Percentiles rank a stretch among this genome's conserved stretches.
phyloP scores from a whole-genome alignment of 2,329 filamentous ascomycete species.

The Fusarium hostae region DNA sequence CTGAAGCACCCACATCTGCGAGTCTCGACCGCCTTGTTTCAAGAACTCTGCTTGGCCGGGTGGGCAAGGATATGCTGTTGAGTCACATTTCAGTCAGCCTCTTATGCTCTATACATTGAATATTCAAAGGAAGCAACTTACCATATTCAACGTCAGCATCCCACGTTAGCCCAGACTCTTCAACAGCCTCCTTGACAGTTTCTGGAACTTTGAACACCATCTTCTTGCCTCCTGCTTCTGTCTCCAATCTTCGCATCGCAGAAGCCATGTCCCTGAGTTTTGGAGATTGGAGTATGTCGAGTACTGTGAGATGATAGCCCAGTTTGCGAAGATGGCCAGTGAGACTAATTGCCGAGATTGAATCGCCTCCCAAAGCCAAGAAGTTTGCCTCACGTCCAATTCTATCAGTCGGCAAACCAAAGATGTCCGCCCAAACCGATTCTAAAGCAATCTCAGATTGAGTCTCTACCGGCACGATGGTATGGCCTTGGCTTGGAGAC shows the following conservation, averaged over 20 bases:
- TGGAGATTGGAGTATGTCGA: background rate
- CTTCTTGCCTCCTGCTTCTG: accelerated
- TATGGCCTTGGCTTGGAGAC: background rate
- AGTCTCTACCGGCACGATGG: background rate
- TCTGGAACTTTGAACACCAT: background rate
- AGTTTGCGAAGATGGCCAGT: background rate
- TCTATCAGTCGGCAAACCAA: background rate
- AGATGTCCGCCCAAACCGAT: background rate
- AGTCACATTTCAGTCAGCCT: too few relatives aligned
- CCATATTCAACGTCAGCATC: background rate
- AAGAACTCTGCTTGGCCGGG: slow-evolving; percentile 1
- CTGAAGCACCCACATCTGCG: background rate
- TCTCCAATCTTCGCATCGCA: background rate
- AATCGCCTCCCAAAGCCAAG: background rate
- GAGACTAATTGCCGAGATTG: background rate
- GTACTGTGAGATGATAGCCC: background rate
- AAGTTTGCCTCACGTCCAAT: background rate
- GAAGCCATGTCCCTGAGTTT: background rate
- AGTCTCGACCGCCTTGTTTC: background rate
- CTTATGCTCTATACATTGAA: background rate
- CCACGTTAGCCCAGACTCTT: background rate
- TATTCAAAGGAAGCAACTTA: background rate
- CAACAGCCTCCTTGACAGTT: accelerated
- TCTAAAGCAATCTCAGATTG: background rate
- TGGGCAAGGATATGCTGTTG: background rate